Evolutionary conservation across 139 green algal species (phyloP).

Genomic region (Bryopsis sp.): DNA sequence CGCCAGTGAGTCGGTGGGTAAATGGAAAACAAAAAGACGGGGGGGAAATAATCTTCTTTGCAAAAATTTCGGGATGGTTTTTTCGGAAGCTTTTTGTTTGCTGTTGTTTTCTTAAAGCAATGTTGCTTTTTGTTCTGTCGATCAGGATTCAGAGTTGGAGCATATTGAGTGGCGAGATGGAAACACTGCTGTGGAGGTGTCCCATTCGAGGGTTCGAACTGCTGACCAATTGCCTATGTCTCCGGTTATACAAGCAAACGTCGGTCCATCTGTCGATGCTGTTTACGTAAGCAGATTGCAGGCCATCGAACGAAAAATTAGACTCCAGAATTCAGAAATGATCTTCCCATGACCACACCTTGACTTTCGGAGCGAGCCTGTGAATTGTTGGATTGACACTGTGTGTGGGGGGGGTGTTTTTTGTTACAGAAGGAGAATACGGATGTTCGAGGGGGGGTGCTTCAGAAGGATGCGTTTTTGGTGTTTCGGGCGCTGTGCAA

Average conservation of each 20-base stretch:
- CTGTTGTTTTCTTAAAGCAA: no score
- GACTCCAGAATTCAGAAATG: no score
- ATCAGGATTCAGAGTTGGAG: slow-evolving; percentile 37
- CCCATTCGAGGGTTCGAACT: background rate
- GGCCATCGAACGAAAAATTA: no score
- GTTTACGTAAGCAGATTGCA: background rate
- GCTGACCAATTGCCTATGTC: slow-evolving; percentile 9
- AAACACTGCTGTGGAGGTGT: slow-evolving; percentile 6
- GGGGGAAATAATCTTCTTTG: no score
- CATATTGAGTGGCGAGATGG: slow-evolving; percentile 36
- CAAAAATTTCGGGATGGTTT: no score
- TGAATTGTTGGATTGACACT: no score
- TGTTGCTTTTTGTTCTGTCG: background rate
- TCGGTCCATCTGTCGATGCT: background rate
- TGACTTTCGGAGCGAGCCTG: no score
- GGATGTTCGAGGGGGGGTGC: slow-evolving; percentile 24
- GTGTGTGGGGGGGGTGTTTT: no score
- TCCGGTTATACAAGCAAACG: background rate
- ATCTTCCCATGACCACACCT: no score
- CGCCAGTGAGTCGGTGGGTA: background rate
- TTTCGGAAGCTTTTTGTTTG: no score
- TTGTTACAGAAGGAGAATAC: no score
- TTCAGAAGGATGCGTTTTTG: slow-evolving; percentile 89
- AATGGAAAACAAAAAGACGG: background rate
- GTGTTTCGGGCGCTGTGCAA: slow-evolving; percentile 97